Evolutionary conservation across 176 grass and related monocot species (phyloP), one percentile per base, ranked within the genome.

Genomic region (Echinochloa phyllopogon): DNA sequence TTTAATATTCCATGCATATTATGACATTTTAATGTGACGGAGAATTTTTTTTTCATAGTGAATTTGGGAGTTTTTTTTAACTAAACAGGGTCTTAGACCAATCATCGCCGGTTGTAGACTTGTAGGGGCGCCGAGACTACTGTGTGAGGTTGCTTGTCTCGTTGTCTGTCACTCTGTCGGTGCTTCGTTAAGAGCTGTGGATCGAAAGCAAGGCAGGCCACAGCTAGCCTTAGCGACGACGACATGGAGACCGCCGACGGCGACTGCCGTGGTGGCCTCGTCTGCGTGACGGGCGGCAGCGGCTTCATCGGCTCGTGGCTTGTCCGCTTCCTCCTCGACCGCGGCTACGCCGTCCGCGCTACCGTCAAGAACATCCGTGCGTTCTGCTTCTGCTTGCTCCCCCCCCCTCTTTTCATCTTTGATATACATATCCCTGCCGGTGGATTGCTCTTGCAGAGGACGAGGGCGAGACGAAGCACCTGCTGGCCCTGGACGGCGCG

Each of bases 221-320:
- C 21, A 5, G 41, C 49, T 11, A 5, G 41, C 49, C 2, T 51
- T 0, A 16, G 50, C 17, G 7, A 24, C 55, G 7, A 24, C 55
- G 52, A 52, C 14, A 87, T 75, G 85, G 68, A 47, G 17, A 7
- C 68, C 37, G 68, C 57, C 37, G n/a, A n/a, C n/a, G 72, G 40
- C 14, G 83, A 52, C 39, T 17, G 39, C 52, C 25, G 27, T 9
- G 36, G 42, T 25, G 37, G 5, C 33, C 42, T 78, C 60, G 88
- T 96, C 14, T 91, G 94, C 75, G 94, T 96, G n/a, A 96, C 94
- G 1, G 94, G 94, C 23, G 94, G 86, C 42, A 96, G 94, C 55
- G 94, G 94, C 4, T 96, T 96, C 87, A 89, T 96, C 62, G 94
- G 91, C 16, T 96, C 94, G n/a, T 96, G 91, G 91, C 83, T 96